Evolutionary conservation across 2,329 filamentous ascomycete genomes (phyloP).

Genomic region (Alternaria longipes): DNA sequence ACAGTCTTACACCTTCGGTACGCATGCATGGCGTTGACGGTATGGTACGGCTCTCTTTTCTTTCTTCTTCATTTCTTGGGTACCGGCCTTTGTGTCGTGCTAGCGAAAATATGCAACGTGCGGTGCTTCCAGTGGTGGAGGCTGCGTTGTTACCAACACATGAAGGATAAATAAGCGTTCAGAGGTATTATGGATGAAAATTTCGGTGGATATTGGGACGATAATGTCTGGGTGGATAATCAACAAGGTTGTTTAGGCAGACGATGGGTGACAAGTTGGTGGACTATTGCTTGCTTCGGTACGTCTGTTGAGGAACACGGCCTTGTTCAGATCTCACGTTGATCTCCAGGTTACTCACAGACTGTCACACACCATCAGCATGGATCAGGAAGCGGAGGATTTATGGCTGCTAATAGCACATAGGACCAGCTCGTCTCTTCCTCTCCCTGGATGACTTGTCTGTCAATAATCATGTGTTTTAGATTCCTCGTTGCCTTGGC

Average conservation of each 20-base stretch:
- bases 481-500: constrained; percentile 17
- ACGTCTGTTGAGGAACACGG: constrained; percentile 27
- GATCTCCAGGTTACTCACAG: constrained; percentile 20
- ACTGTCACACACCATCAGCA: constrained; percentile 10
- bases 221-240: not conserved
- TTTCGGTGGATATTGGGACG: not conserved
- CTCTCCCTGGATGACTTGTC: constrained; percentile 20
- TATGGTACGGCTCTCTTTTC: constrained; percentile 14
- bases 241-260: constrained; percentile 6
- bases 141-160: constrained; percentile 2
- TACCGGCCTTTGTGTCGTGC: constrained; percentile 1
- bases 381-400: constrained; percentile 20
- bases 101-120: not conserved
- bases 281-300: constrained; percentile 16
- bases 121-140: constrained; percentile 6
- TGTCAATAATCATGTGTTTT: constrained; percentile 27
- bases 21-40: constrained; percentile 20
- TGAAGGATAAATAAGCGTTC: not conserved
- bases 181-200: not conserved
- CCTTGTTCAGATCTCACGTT: constrained; percentile 31
- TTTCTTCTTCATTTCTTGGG: constrained; percentile 8
- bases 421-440: constrained; percentile 32
- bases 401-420: constrained; percentile 34
- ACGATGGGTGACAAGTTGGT: constrained; percentile 5
- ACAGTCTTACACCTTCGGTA: constrained; percentile 8